Conservation (phyloP, 768 basidiomycete species). For the Phylloporus sp. region DNA sequence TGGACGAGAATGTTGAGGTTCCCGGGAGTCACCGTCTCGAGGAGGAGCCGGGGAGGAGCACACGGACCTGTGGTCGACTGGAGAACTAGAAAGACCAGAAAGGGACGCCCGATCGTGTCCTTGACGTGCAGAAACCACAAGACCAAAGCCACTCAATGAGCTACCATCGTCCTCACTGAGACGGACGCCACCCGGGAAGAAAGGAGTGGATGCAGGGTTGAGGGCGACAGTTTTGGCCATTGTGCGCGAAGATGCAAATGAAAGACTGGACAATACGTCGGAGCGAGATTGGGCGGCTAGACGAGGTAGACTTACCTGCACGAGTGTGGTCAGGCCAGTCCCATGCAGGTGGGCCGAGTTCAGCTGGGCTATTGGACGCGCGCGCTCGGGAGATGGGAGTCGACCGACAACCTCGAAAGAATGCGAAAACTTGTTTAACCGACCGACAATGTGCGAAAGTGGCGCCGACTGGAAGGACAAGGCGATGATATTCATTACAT, state of each 20-base stretch:
- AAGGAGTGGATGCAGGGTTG: slow-evolving; percentile 80
- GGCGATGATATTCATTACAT: background rate
- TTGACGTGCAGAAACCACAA: slow-evolving; percentile 45
- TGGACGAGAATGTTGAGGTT: slow-evolving; percentile 32
- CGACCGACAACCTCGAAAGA: background rate
- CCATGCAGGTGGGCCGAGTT: slow-evolving; percentile 24
- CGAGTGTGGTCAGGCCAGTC: slow-evolving; percentile 19
- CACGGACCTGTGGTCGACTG: slow-evolving; percentile 63
- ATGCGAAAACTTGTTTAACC: slow-evolving; percentile 1
- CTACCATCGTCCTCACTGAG: slow-evolving; percentile 51
- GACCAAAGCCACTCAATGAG: slow-evolving; percentile 37
- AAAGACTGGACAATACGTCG: slow-evolving; percentile 11
- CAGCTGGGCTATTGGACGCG: slow-evolving; percentile 4
- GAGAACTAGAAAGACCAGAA: slow-evolving; percentile 56
- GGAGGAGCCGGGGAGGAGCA: slow-evolving; percentile 56
- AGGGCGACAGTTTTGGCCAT: slow-evolving; percentile 77
- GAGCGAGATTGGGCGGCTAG: background rate
- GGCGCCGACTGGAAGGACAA: background rate
- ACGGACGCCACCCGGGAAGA: slow-evolving; percentile 68
- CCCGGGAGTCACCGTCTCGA: slow-evolving; percentile 29
- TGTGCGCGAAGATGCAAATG: slow-evolving; percentile 22
- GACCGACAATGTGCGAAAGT: slow-evolving; percentile 7
- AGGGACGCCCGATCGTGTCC: slow-evolving; percentile 44
- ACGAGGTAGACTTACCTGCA: slow-evolving; percentile 22
- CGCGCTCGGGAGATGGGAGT: slow-evolving; percentile 13